A percentile compares a stretch with the other conserved stretches of the same genome.
These are phyloP conservation scores for Dictyostelium citrinum DNA, from an alignment of 78 protist species.

Conservation along the genomic window DNA sequence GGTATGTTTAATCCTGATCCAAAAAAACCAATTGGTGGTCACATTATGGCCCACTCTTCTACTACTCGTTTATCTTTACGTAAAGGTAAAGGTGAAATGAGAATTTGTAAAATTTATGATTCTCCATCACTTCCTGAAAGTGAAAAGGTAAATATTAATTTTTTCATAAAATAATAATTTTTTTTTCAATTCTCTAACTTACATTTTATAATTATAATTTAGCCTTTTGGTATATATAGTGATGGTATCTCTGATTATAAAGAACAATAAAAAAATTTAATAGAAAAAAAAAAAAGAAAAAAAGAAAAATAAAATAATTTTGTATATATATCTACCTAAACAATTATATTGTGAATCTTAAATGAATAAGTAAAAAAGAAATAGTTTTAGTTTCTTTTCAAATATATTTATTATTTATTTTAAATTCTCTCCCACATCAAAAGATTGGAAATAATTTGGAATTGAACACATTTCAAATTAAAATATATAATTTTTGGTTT, in stretches of 20 bases:
- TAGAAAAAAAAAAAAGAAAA: neutral
- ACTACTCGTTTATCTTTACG: conserved; percentile 97
- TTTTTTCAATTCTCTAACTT: neutral
- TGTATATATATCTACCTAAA: neutral
- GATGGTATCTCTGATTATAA: conserved; percentile 86
- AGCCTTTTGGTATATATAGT: conserved; percentile 74
- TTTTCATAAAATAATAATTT: neutral
- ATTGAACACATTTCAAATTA: no score
- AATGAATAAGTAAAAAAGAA: no score
- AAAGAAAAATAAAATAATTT: neutral
- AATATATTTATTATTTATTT: no score
- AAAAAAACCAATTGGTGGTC: conserved; percentile 98
- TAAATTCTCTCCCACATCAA: no score
- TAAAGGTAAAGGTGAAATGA: conserved; percentile 98
- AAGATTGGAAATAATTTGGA: no score
- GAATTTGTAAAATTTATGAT: conserved; percentile 98
- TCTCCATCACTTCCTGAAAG: conserved; percentile 97
- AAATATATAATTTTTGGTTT: no score
- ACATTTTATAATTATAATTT: neutral
- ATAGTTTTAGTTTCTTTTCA: no score
- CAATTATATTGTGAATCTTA: no score
- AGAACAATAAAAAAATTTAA: conserved; percentile 27
- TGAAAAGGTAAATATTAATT: conserved; percentile 59
- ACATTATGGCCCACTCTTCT: conserved; percentile 99
- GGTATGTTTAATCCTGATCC: conserved; percentile 75